Evolutionary conservation across 331 rosid species (phyloP).

Genomic region (Pyrus hybrid): DNA sequence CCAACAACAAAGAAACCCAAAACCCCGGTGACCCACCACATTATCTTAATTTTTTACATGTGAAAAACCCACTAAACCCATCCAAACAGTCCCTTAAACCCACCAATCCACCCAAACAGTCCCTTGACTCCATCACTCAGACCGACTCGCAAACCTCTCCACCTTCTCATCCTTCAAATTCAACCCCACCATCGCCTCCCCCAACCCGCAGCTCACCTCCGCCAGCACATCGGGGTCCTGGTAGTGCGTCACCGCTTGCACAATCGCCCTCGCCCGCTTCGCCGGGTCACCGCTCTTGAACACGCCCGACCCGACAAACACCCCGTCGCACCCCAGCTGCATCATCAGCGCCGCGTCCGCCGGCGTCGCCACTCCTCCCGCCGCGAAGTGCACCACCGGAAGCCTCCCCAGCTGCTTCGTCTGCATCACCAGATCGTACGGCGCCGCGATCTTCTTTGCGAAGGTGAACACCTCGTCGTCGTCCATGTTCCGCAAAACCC

Average conservation of each 20-base stretch:
- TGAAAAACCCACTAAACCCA: neutral
- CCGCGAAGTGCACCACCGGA: slow-evolving; percentile 38
- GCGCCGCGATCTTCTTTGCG: slow-evolving; percentile 37
- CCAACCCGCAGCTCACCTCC: slow-evolving; percentile 37
- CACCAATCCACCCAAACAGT: no score
- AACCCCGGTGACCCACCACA: neutral
- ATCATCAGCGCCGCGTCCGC: slow-evolving; percentile 42
- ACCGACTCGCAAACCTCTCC: slow-evolving; percentile 30
- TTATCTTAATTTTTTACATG: neutral
- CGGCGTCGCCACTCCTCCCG: slow-evolving; percentile 42
- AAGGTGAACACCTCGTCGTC: slow-evolving; percentile 38
- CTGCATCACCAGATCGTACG: slow-evolving; percentile 36
- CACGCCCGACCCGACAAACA: slow-evolving; percentile 36
- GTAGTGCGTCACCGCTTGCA: slow-evolving; percentile 38
- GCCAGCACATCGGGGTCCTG: slow-evolving; percentile 31
- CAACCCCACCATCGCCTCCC: slow-evolving; percentile 41
- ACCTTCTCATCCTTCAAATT: slow-evolving; percentile 29
- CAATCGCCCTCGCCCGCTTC: slow-evolving; percentile 34
- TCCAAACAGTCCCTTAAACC: neutral
- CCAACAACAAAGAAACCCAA: neutral
- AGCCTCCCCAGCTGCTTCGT: slow-evolving; percentile 41
- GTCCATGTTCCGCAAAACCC: slow-evolving; percentile 39
- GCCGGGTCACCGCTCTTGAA: slow-evolving; percentile 43
- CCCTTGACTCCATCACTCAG: slow-evolving; percentile 8
- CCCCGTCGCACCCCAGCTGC: slow-evolving; percentile 39